Evolutionary conservation across 768 basidiomycete genomes (phyloP), one percentile per base, ranked within the genome.

Genomic region (Lentinus brumalis): DNA sequence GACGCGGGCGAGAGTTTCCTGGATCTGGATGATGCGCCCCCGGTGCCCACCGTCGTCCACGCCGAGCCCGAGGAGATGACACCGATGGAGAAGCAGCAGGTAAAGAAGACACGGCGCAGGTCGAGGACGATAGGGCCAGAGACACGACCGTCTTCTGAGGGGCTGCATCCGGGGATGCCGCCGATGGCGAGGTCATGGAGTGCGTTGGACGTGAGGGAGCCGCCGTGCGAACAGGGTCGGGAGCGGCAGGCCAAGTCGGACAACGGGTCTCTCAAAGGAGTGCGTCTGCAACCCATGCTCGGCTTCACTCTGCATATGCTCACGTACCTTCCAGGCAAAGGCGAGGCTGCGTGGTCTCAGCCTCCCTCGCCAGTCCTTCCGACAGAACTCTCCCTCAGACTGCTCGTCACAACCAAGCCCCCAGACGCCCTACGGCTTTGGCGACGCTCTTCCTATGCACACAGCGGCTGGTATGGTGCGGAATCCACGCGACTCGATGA

Each of bases 401-500:
- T 64, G 67, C 57, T 71, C 70, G n/a, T 69, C 70, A 18, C 60
- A 70, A 45, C 65, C 69, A 12, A 70, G 69, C 56, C 72, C 70
- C 4, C 61, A 59, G 26, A 72, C 71, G 2, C 72, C 72, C 52
- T 55, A 53, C 44, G 60, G 47, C 14, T 62, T 59, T 49, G 42
- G 59, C 15, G 56, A 56, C n/a, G 46, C 52, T 2, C 53, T 62
- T 11, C 42, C 60, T 6, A 56, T 67, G 4, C 66, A 54, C 39
- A 54, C 62, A 35, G 59, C 66, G 29, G 66, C 63, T 31, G 64
- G 65, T 39, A 62, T 67, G 31, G 61, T 66, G 41, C 66, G 61
- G 31, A 69, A 70, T 50, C 60, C 71, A 50, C 77, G 81, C 54
- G 79, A 80, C 66, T 85, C 84, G 29, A 52, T 81, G 8, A 76